Base-by-base conservation (phyloP, 129 eudicot genomes). In the Saposhnikovia divaricata region DNA sequence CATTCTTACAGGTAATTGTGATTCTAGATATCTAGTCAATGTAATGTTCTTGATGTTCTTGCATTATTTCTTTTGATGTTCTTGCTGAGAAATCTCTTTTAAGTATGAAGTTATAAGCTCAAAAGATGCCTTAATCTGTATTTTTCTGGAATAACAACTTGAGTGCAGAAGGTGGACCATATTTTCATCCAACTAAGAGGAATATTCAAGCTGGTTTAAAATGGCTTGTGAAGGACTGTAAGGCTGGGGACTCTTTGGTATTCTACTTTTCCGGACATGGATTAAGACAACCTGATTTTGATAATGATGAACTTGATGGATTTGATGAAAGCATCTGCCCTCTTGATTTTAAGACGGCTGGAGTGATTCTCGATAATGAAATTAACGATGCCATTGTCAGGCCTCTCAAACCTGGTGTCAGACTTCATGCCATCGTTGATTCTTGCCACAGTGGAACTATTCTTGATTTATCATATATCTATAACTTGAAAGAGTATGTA, bases 181-280 rank as follows among this genome's bases (percentile, higher is more conserved):
- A 86, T 84, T 65, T 40, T 25, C 85, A 55, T 50, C 97, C 97
- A 71, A 88, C 96, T n/a, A 92, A 79, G 83, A 85, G 83, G 72
- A 90, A 92, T 40, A 92, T 92, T 66, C 87, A 87, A 79, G 89
- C 88, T 72, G 97, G 87, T 50, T 75, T 92, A 75, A 85, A 50
- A 48, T 92, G 97, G 97, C 88, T 92, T 19, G 88, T 90, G 76
- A 84, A 81, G 80, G 93, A 85, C 53, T 82, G 84, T 78, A 79
- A 78, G 72, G 23, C 81, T 0, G 97, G 93, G 78, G 97, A 92
- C 85, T 92, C 96, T 3, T 38, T 92, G 79, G 97, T 92, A 72
- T 92, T 92, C 83, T 89, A 87, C 83, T 92, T 85, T 76, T 90
- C 97, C 1, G 97, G 97, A 37, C 97, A 92, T 80, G 97, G 97